Conservation (phyloP, 73 alveolate species). For the Tetrahymena malaccensis region DNA sequence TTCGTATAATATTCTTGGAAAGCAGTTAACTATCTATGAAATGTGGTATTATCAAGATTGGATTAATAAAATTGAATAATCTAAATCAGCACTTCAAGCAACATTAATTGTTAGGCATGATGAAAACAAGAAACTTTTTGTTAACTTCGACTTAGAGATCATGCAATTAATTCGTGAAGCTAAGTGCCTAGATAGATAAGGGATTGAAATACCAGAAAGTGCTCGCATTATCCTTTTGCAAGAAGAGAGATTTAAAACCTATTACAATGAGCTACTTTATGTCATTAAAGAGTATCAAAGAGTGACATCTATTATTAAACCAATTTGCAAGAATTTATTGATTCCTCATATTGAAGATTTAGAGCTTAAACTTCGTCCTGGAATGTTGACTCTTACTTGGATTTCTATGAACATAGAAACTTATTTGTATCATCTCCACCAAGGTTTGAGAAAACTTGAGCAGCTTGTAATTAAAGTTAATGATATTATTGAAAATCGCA, state of each 20-base stretch:
- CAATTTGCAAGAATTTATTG: constrained; percentile 93
- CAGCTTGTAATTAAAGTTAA: constrained; percentile 95
- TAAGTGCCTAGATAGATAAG: constrained; percentile 98
- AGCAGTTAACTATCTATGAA: constrained; percentile 72
- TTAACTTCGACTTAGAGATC: constrained; percentile 98
- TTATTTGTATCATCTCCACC: constrained; percentile 93
- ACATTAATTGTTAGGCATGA: constrained; percentile 90
- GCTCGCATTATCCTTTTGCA: constrained; percentile 98
- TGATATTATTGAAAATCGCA: constrained; percentile 99
- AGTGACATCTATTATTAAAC: constrained; percentile 92
- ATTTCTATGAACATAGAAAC: constrained; percentile 99
- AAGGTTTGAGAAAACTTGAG: constrained; percentile 95
- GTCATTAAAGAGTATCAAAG: constrained; percentile 98
- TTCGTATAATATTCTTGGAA: constrained; percentile 73
- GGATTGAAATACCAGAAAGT: constrained; percentile 99
- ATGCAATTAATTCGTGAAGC: constrained; percentile 99
- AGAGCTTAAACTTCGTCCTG: constrained; percentile 98
- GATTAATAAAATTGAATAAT: constrained; percentile 82
- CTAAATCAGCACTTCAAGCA: constrained; percentile 95
- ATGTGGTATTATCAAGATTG: constrained; percentile 70
- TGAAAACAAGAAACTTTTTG: constrained; percentile 87
- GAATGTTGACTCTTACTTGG: constrained; percentile 99
- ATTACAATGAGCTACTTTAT: constrained; percentile 94
- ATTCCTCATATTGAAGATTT: constrained; percentile 99
- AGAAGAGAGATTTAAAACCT: constrained; percentile 99